phyloP scores from a whole-genome alignment of 257 asterid species.

The Lycium ferocissimum region DNA sequence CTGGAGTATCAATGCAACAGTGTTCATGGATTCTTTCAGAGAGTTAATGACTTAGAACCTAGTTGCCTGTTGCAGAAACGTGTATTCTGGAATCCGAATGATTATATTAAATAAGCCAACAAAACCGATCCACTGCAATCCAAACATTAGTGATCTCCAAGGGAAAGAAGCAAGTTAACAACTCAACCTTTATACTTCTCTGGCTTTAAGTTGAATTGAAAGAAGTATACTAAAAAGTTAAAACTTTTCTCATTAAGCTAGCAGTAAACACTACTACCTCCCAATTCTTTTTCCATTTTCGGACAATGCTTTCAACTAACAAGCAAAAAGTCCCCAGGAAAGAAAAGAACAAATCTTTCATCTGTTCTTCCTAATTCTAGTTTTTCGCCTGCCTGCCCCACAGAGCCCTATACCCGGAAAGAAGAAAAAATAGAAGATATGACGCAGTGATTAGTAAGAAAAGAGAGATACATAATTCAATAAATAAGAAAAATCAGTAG shows the following conservation, averaged over 20 bases:
- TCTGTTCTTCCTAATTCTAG: background rate
- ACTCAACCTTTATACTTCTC: background rate
- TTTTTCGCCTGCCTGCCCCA: background rate
- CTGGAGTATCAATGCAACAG: background rate
- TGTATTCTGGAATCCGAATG: background rate
- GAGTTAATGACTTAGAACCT: constrained; percentile 1
- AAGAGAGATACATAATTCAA: background rate
- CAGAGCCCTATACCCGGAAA: background rate
- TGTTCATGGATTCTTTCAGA: background rate
- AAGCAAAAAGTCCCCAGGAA: background rate
- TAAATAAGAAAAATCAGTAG: background rate
- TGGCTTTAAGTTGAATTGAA: background rate
- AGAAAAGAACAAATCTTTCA: background rate
- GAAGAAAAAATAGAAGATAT: background rate
- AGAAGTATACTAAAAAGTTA: background rate
- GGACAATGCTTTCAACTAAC: constrained; percentile 11
- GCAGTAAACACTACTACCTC: background rate
- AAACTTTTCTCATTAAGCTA: background rate
- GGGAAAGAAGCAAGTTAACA: background rate
- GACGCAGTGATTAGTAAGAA: background rate
- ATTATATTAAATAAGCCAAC: background rate
- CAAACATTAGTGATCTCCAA: background rate
- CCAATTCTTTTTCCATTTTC: background rate
- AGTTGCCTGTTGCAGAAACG: background rate
- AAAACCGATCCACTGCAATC: background rate